A percentile compares a stretch with the other conserved stretches of the same genome.
Evolutionary conservation across 83 land plant species (phyloP).

Genomic region (Thuja plicata): DNA sequence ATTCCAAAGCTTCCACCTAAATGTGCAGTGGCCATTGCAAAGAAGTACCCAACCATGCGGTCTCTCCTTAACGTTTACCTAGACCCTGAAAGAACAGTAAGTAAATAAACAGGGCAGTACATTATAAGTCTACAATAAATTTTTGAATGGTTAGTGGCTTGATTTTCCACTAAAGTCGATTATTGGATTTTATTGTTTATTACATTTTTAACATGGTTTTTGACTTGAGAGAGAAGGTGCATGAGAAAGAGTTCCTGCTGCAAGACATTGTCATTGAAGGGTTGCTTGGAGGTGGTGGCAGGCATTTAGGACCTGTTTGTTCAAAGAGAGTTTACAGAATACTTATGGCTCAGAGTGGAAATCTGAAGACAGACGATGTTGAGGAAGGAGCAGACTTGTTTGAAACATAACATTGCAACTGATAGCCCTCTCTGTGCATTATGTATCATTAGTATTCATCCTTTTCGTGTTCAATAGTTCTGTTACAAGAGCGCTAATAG

Average conservation of each 20-base stretch:
- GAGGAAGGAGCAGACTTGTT: constrained; percentile 93
- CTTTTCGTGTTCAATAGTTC: background rate
- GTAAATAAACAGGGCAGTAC: constrained; percentile 17
- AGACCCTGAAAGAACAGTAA: constrained; percentile 85
- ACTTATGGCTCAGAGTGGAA: constrained; percentile 90
- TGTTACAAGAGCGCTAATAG: background rate
- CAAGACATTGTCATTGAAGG: constrained; percentile 80
- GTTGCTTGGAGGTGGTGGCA: constrained; percentile 50
- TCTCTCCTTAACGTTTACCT: constrained; percentile 87
- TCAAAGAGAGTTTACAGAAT: constrained; percentile 88
- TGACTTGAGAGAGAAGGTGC: constrained; percentile 58
- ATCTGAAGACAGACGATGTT: constrained; percentile 86
- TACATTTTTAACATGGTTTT: background rate
- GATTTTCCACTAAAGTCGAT: background rate
- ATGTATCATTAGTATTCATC: background rate
- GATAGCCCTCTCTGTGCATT: background rate
- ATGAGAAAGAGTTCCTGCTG: constrained; percentile 88
- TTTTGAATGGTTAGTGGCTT: background rate
- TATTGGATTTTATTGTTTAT: background rate
- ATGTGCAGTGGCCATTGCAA: constrained; percentile 90
- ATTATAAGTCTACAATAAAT: background rate
- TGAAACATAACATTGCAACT: constrained; percentile 8
- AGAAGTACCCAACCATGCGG: constrained; percentile 90
- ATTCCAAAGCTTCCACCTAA: constrained; percentile 91
- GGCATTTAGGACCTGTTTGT: constrained; percentile 88